Percentiles rank a stretch among this genome's conserved stretches.
phyloP scores from a whole-genome alignment of 1,284 basidiomycete genomes.

The Microbotryomycetes sp. region DNA sequence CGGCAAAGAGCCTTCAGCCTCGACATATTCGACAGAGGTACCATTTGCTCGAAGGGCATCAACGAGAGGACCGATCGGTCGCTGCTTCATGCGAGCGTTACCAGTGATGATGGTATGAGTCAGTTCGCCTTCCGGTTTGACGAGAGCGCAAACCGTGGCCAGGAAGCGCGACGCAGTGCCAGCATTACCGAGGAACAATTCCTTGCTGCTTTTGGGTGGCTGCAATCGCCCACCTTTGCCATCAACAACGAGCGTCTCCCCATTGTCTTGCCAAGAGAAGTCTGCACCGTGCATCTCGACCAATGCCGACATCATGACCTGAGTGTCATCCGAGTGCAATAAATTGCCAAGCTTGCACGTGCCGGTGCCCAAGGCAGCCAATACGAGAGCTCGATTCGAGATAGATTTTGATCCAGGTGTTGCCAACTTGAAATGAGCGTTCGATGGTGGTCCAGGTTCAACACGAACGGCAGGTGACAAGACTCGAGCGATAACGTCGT shows the following conservation, averaged over 20 bases:
- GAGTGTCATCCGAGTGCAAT: slow-evolving; percentile 94
- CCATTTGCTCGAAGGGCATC: slow-evolving; percentile 82
- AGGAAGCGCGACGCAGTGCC: slow-evolving; percentile 98
- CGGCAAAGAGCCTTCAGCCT: slow-evolving; percentile 77
- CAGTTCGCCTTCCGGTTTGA: slow-evolving; percentile 44
- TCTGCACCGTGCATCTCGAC: slow-evolving; percentile 83
- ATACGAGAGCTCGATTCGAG: slow-evolving; percentile 87
- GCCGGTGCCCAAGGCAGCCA: slow-evolving; percentile 84
- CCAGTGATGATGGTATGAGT: slow-evolving; percentile 78
- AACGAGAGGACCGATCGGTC: slow-evolving; percentile 88
- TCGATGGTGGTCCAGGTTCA: slow-evolving; percentile 56
- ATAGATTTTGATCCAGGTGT: slow-evolving; percentile 97
- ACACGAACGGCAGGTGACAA: slow-evolving; percentile 71
- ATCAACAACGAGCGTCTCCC: slow-evolving; percentile 85
- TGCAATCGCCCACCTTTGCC: slow-evolving; percentile 80
- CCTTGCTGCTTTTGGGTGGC: slow-evolving; percentile 69
- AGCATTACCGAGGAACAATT: slow-evolving; percentile 93
- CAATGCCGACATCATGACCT: slow-evolving; percentile 96
- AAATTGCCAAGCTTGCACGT: slow-evolving; percentile 84
- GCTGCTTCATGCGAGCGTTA: slow-evolving; percentile 97
- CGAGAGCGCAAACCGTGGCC: slow-evolving; percentile 87
- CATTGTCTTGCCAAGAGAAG: slow-evolving; percentile 86
- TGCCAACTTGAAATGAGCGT: slow-evolving; percentile 70
- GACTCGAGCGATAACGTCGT: slow-evolving; percentile 71
- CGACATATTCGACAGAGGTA: slow-evolving; percentile 68